These are phyloP conservation scores for Sugiyamaella lignohabitans DNA, from an alignment of 805 yeast genomes.

Conservation along the genomic window DNA sequence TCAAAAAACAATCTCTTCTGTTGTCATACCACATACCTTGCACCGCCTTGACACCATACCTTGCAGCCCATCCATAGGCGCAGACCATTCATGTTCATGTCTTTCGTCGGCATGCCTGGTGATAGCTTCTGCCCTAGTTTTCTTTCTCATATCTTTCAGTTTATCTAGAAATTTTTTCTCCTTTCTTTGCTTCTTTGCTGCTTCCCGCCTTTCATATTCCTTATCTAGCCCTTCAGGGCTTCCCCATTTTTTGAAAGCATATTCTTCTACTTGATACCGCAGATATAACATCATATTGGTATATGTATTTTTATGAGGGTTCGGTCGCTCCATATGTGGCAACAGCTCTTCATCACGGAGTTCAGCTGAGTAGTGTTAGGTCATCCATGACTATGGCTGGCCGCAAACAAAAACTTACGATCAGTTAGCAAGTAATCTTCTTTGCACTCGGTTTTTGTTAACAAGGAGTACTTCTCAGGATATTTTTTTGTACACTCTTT, in stretches of 20 bases:
- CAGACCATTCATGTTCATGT: slow-evolving; percentile 41
- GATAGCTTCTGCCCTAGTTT: slow-evolving; percentile 87
- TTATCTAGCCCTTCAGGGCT: slow-evolving; percentile 78
- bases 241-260: slow-evolving; percentile 92
- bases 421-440: slow-evolving; percentile 92
- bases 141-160: slow-evolving; percentile 79
- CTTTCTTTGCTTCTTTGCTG: slow-evolving; percentile 58
- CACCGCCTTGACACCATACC: slow-evolving; percentile 57
- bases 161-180: slow-evolving; percentile 76
- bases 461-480: slow-evolving; percentile 83
- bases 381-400: not conserved
- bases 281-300: slow-evolving; percentile 89
- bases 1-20: slow-evolving; percentile 58
- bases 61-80: slow-evolving; percentile 24
- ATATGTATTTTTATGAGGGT: slow-evolving; percentile 86
- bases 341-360: slow-evolving; percentile 61
- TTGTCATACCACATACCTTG: slow-evolving; percentile 73
- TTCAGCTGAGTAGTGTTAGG: slow-evolving; percentile 44
- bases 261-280: slow-evolving; percentile 88
- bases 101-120: slow-evolving; percentile 47
- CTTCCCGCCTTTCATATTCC: slow-evolving; percentile 88
- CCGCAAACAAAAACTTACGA: slow-evolving; percentile 27
- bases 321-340: slow-evolving; percentile 79
- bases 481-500: slow-evolving; percentile 59
- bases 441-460: slow-evolving; percentile 92